Conservation (phyloP, 1,284 basidiomycete genomes). For the Ustilago hordei region DNA sequence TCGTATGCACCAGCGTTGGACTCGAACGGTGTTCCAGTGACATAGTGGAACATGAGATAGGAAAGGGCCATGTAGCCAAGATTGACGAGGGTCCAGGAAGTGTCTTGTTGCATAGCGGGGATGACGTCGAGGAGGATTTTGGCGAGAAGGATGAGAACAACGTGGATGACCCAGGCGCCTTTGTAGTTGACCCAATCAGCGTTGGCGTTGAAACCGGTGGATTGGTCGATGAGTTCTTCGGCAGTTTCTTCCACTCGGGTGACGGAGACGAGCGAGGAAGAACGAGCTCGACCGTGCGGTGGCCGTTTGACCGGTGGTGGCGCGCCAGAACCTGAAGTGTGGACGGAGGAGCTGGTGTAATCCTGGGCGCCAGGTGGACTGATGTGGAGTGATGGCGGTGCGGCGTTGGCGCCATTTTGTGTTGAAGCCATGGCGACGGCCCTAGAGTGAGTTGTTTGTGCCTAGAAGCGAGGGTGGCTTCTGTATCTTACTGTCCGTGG, state of each 20-base stretch:
- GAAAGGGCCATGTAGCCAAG: constrained; percentile 91
- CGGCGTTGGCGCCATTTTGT: constrained; percentile 11
- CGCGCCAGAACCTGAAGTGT: constrained; percentile 11
- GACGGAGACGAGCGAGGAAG: constrained; percentile 69
- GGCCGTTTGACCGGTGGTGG: constrained; percentile 45
- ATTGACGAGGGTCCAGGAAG: constrained; percentile 96
- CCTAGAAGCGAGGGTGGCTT: background rate
- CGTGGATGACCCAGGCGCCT: constrained; percentile 95
- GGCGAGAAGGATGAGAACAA: constrained; percentile 87
- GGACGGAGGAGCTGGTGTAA: constrained; percentile 20
- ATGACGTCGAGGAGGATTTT: constrained; percentile 94
- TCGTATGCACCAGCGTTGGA: constrained; percentile 90
- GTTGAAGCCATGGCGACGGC: background rate
- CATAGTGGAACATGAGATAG: constrained; percentile 98
- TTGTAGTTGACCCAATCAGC: constrained; percentile 99
- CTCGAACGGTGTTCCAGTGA: constrained; percentile 96
- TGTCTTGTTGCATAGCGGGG: constrained; percentile 91
- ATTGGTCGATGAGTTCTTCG: constrained; percentile 71
- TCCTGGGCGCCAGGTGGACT: constrained; percentile 36
- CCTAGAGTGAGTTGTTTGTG: background rate
- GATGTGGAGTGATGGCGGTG: constrained; percentile 41
- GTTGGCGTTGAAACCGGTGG: constrained; percentile 79
- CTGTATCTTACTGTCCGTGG: too few species aligned
- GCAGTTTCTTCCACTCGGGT: constrained; percentile 70
- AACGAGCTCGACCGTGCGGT: constrained; percentile 31